A percentile compares a stretch with the other conserved stretches of the same genome.
Conservation (phyloP, 2,329 filamentous ascomycete species). For the Ambrosiella beaveri region DNA sequence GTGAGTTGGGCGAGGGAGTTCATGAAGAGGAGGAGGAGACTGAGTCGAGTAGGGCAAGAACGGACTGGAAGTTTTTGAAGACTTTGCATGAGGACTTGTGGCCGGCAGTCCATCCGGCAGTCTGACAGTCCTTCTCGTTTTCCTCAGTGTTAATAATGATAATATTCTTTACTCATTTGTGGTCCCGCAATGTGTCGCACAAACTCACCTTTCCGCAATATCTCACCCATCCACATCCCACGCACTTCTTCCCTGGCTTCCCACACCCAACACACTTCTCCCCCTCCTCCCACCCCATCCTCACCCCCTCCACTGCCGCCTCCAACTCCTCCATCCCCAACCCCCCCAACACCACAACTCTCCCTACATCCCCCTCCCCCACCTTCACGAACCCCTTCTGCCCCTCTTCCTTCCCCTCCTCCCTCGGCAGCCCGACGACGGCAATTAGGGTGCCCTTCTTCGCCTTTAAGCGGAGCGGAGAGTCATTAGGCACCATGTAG, state of each 20-base stretch:
- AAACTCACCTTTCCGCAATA: slow-evolving; percentile 30
- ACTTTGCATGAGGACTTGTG: slow-evolving; percentile 15
- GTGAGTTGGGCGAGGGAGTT: too few species aligned
- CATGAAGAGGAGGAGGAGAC: too few species aligned
- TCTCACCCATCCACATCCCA: slow-evolving; percentile 25
- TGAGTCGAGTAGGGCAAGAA: neutral
- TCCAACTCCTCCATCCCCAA: slow-evolving; percentile 16
- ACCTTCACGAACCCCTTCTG: slow-evolving; percentile 24
- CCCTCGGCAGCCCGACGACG: slow-evolving; percentile 18
- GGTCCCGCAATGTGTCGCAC: too few species aligned
- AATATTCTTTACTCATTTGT: too few species aligned
- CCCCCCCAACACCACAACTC: slow-evolving; percentile 21
- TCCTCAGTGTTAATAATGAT: too few species aligned
- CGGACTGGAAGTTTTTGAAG: slow-evolving; percentile 9
- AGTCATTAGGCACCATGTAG: slow-evolving; percentile 25
- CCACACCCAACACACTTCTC: slow-evolving; percentile 18
- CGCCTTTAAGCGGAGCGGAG: slow-evolving; percentile 21
- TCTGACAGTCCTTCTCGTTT: slow-evolving; percentile 13
- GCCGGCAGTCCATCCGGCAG: slow-evolving; percentile 14
- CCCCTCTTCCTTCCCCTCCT: slow-evolving; percentile 17
- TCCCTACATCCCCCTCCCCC: slow-evolving; percentile 18
- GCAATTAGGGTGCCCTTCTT: slow-evolving; percentile 21
- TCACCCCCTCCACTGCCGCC: slow-evolving; percentile 18
- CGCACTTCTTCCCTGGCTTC: slow-evolving; percentile 23
- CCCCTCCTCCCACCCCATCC: slow-evolving; percentile 4